phyloP scores from a whole-genome alignment of 2,329 filamentous ascomycete species.

The Botrytis aclada region DNA sequence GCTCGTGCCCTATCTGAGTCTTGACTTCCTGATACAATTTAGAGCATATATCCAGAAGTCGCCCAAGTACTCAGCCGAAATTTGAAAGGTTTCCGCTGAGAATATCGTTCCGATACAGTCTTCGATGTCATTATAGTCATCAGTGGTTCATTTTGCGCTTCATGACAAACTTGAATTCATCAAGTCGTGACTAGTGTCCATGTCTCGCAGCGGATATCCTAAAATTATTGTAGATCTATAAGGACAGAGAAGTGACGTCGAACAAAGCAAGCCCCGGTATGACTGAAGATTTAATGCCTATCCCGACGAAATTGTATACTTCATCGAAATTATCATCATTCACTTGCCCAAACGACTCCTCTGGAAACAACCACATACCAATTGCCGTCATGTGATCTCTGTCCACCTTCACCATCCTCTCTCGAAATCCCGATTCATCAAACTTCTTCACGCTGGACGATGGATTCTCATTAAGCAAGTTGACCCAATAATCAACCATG shows the following conservation, averaged over 20 bases:
- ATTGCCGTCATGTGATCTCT: neutral
- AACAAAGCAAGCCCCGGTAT: neutral
- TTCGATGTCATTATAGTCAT: neutral
- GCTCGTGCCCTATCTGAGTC: no score
- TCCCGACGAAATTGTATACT: neutral
- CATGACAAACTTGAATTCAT: neutral
- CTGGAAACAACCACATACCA: neutral
- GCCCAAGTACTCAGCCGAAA: no score
- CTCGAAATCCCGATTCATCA: neutral
- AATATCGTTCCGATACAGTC: neutral
- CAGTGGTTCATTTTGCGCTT: neutral
- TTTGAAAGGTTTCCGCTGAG: no score
- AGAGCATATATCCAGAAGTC: no score
- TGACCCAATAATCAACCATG: neutral
- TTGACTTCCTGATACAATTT: no score
- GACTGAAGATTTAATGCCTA: neutral
- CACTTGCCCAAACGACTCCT: neutral
- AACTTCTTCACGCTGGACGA: fast-evolving
- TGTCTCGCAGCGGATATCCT: neutral
- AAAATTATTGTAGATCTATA: neutral
- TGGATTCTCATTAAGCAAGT: neutral
- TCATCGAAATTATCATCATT: neutral
- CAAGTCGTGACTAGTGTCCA: neutral
- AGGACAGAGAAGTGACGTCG: neutral
- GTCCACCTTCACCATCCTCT: neutral